Evolutionary conservation across 306 rosid species (phyloP), one percentile per base, ranked within the genome.

Genomic region (Dryas drummondii): DNA sequence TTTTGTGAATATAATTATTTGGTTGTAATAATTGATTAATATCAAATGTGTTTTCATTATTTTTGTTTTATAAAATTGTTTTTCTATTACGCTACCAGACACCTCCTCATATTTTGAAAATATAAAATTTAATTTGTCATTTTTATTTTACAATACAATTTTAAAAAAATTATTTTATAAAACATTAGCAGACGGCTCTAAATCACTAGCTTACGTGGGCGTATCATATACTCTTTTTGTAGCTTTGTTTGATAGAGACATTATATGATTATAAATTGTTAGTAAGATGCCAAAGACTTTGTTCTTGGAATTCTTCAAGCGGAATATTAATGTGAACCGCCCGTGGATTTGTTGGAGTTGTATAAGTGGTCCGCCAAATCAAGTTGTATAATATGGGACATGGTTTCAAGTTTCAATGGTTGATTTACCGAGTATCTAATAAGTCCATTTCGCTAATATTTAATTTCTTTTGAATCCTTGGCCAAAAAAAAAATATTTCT

Each of bases 291-390:
- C 9, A 57, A 6, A 19, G 60, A 63, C 55, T 52, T 63, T 15
- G 47, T 62, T 40, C 42, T 78, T 64, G 68, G 40, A 32, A 32
- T 26, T 71, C 19, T 52, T 72, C 7, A 55, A 52, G 0, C 7
- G 51, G 51, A 50, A 61, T 65, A 61, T 26, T 44, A 78, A 61
- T 10, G 56, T 16, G n/a, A 71, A 56, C 48, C 45, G 79, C 71
- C 79, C 83, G 68, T 47, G 56, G 79, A 44, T 58, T 79, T 59
- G 51, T 76, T 22, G 37, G 57, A 22, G 32, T 63, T 70, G 7
- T 32, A 7, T 61, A 51, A 42, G 26, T 70, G 77, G 73, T 57
- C 61, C 73, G 53, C 16, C 57, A 5, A 1, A 12, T 6, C 74
- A 47, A 72, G 49, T 78, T 67, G 77, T 5, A 7, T 11, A 4